Base-by-base conservation (phyloP, 2,329 filamentous ascomycete species). In the Macrophomina tecta region DNA sequence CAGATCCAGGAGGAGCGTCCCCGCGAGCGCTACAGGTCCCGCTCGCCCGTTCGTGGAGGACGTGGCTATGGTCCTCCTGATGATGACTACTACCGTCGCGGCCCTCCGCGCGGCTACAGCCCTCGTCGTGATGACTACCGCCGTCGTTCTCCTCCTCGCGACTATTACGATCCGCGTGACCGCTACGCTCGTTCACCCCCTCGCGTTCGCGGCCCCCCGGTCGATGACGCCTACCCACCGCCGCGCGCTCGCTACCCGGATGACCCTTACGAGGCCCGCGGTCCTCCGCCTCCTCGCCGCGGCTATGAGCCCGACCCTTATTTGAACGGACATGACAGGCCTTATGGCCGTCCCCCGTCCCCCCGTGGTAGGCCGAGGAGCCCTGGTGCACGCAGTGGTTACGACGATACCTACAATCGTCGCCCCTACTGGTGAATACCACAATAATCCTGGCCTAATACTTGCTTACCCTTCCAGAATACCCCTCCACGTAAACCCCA, bases 71-170 rank as follows among this genome's bases (percentile, higher is more conserved):
- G 86, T 68, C 87, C 89, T 45, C 83, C 86, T 69, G 92, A 94
- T 75, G 91, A 84, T 69, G 81, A 84, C 75, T 83, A 95, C 73
- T 94, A 95, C 77, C 90, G 93, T 73, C 92, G 94, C 74, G 90
- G 90, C 52, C 91, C 92, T 68, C 88, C 89, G 68, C 88, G 92
- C 72, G 92, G 90, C 68, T 97, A 96, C 79, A 96, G 91, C 79
- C 94, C 93, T 69, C 90, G 91, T 70, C 89, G 91, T 69, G 89
- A 91, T 70, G 97, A 97, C 80, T 93, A 94, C 77, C 93, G 96
- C 75, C 90, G 94, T 73, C 94, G 92, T 75, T 85, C 86, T 55
- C 90, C 86, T 65, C 85, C 91, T 68, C 90, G 92, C 72, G 91
- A 94, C 68, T 97, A 97, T 81, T 97, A 97, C 80, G 92, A 94